Conservation (phyloP, 2,329 filamentous ascomycete species). For the Sporothrix pseudoabietina region DNA sequence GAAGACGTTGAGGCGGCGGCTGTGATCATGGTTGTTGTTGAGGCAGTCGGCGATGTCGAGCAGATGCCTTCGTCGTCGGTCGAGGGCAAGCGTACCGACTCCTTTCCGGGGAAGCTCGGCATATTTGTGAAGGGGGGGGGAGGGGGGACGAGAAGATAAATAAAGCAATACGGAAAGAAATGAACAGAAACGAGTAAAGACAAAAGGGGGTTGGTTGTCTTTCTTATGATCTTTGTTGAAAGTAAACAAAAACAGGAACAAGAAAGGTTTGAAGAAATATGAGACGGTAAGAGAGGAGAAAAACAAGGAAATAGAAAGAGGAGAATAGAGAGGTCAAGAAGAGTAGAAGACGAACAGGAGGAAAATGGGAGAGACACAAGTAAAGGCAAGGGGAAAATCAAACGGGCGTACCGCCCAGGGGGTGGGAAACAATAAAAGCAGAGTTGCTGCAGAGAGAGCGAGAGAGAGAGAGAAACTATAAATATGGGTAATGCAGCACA, state of each 20-base stretch:
- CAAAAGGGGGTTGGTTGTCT: background rate
- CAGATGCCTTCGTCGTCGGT: slow-evolving; percentile 23
- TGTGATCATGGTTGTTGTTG: slow-evolving; percentile 29
- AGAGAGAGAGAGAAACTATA: background rate
- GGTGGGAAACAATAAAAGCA: background rate
- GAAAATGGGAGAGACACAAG: background rate
- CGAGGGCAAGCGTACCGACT: slow-evolving; percentile 25
- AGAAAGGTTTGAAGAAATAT: background rate
- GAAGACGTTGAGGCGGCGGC: slow-evolving; percentile 23
- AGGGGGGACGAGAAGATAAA: background rate
- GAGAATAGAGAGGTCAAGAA: background rate
- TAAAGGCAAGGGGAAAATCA: background rate
- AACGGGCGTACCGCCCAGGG: slow-evolving; percentile 2
- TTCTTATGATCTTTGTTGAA: background rate
- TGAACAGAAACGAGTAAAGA: background rate
- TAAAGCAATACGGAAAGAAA: background rate
- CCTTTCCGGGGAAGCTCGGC: slow-evolving; percentile 5
- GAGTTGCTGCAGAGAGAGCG: background rate
- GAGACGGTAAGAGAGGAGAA: background rate
- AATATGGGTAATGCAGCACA: slow-evolving; percentile 8
- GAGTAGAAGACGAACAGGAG: background rate
- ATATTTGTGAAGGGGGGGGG: background rate
- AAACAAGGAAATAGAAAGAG: background rate
- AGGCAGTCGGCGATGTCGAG: slow-evolving; percentile 20
- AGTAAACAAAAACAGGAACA: background rate